Percentiles rank a stretch among this genome's conserved stretches.
Conservation (phyloP, 2,329 filamentous ascomycete genomes). For the Colletotrichum sp. region DNA sequence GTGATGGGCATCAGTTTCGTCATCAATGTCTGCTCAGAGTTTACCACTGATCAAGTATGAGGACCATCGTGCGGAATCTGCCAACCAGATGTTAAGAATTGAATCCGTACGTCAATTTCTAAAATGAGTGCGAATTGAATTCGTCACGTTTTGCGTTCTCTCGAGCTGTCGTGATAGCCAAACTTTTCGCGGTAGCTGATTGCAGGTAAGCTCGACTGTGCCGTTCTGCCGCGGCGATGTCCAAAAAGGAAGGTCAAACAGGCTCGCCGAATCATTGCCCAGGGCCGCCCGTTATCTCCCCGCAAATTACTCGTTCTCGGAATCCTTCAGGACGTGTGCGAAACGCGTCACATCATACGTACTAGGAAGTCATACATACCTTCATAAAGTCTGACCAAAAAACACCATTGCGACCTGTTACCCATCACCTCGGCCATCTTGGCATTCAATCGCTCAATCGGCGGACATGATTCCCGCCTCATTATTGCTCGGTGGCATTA, state of each 20-base stretch:
- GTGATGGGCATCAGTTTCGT: background rate
- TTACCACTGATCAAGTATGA: background rate
- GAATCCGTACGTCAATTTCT: background rate
- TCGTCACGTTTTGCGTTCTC: background rate
- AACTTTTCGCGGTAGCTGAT: background rate
- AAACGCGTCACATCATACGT: background rate
- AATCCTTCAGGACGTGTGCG: background rate
- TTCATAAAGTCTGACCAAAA: background rate
- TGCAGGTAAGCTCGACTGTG: background rate
- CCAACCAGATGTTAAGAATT: background rate
- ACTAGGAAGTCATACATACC: background rate
- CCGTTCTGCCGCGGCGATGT: background rate
- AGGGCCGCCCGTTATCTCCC: background rate
- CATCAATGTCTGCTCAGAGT: background rate
- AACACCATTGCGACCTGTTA: background rate
- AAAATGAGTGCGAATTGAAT: background rate
- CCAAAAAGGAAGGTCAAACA: constrained; percentile 12
- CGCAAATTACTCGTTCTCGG: background rate
- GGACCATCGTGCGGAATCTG: too few relatives aligned
- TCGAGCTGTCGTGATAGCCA: background rate
- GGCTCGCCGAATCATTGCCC: background rate
- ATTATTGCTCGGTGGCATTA: constrained; percentile 25
- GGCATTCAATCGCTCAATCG: background rate
- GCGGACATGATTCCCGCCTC: background rate
- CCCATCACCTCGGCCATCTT: background rate